Evolutionary conservation across 2,329 filamentous ascomycete species (phyloP), one percentile per base, ranked within the genome.

Genomic region (Remersonia thermophila): DNA sequence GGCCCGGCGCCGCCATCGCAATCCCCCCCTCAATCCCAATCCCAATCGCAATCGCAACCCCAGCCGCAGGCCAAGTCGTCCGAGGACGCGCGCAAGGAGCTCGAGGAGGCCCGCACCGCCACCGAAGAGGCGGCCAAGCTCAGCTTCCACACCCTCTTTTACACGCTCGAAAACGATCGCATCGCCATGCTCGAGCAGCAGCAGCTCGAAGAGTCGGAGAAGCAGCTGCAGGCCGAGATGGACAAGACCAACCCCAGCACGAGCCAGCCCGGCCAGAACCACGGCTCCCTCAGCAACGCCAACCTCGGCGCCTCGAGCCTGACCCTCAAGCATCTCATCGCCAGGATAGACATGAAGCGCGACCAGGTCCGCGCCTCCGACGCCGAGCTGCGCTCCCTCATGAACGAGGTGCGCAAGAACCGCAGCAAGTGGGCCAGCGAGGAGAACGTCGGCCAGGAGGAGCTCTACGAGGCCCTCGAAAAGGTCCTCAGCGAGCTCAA

Each of bases 351-450:
- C 58, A 75, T 83, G 60, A 91, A 95, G 62, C 80, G 91, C 52
- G 80, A 85, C 46, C 77, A 84, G 62, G 89, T 98, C 35, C 76
- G 79, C 55, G 89, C 91, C 13, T 93, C 87, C 1, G 91, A 98
- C 62, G 82, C 86, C 16, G 89, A 98, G 54, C 67, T 98, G 41
- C 77, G 91, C 41, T 84, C 81, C 33, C 65, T 98, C 40, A 94
- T 98, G 73, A 95, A 91, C 51, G 91, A 98, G 59, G 91, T 98
- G 13, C 77, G 91, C 45, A 98, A 96, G 59, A 96, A 96, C 50
- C 73, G 91, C 51, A 96, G 89, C 60, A 98, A 98, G 62, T 98
- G 91, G 91, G 89, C 91, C 3, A 96, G 83, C 56, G 91, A 96
- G 58, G 91, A 98, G 50, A 91, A 93, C 48, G 81, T 98, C 43